A percentile compares a stretch with the other conserved stretches of the same genome.
Evolutionary conservation across 352 stramenopile species (phyloP).

Genomic region (Pythium vanterpoolii): DNA sequence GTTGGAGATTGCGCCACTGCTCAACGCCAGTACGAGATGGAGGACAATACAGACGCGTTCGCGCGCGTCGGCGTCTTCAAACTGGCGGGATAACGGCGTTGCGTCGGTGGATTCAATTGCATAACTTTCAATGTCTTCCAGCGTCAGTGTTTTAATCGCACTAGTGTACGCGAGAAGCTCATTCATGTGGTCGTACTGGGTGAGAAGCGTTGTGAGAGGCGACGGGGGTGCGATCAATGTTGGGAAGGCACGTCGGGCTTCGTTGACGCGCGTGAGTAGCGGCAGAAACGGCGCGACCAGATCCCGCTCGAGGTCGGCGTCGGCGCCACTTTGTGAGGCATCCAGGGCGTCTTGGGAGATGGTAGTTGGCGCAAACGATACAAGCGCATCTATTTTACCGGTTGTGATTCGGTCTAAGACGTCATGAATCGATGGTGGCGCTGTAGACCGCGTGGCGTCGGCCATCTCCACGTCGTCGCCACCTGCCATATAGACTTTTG

Average conservation of each 20-base stretch:
- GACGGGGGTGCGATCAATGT: neutral
- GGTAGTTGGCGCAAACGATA: slow-evolving; percentile 4
- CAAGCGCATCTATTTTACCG: neutral
- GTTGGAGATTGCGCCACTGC: neutral
- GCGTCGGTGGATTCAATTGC: neutral
- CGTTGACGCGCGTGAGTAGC: slow-evolving; percentile 45
- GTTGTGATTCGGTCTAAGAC: slow-evolving; percentile 4
- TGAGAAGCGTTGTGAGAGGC: slow-evolving; percentile 23
- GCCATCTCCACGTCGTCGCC: slow-evolving; percentile 18
- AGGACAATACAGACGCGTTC: slow-evolving; percentile 40
- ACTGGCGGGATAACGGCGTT: slow-evolving; percentile 38
- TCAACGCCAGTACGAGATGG: slow-evolving; percentile 22
- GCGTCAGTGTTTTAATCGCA: slow-evolving; percentile 30
- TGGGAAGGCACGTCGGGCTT: neutral
- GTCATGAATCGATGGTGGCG: neutral
- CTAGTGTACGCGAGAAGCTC: slow-evolving; percentile 40
- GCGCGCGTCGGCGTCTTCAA: slow-evolving; percentile 35
- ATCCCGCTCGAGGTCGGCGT: slow-evolving; percentile 7
- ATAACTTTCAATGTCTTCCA: neutral
- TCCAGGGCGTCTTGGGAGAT: neutral
- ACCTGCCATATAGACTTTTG: slow-evolving; percentile 4
- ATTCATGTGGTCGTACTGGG: slow-evolving; percentile 32
- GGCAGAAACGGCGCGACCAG: slow-evolving; percentile 44
- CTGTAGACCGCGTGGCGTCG: slow-evolving; percentile 4
- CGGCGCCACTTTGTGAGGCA: neutral